Conservation (phyloP, 495 filamentous ascomycete genomes). For the Penicillium verhagenii region DNA sequence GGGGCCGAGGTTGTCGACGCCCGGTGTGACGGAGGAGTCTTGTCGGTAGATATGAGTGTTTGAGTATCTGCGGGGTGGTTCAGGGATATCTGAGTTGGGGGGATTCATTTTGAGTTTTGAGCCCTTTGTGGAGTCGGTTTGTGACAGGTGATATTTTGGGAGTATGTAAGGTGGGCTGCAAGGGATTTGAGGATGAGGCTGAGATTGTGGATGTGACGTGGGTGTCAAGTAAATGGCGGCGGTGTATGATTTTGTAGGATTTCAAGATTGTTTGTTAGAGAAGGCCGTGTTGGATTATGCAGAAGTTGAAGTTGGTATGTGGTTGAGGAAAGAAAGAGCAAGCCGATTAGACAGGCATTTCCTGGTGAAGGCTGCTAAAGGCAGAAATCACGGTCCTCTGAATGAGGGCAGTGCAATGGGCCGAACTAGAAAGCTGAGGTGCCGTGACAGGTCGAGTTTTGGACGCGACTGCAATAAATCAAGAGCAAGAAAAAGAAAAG, state of each 20-base stretch:
- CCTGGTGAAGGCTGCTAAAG: background rate
- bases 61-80: slow-evolving; percentile 15
- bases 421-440: slow-evolving; percentile 11
- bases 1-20: slow-evolving; percentile 72
- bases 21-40: slow-evolving; percentile 64
- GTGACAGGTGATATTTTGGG: background rate
- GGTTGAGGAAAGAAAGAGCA: background rate
- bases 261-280: too few species aligned
- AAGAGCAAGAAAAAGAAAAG: too few species aligned
- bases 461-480: too few species aligned
- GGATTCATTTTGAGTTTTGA: background rate
- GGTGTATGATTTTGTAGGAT: too few species aligned
- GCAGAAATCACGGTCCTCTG: background rate
- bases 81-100: slow-evolving; percentile 10
- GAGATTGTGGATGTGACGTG: background rate
- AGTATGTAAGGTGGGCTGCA: background rate
- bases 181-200: background rate
- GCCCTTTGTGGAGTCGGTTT: background rate
- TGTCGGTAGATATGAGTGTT: slow-evolving; percentile 20
- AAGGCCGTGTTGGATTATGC: background rate
- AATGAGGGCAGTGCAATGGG: slow-evolving; percentile 1
- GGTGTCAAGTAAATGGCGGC: background rate
- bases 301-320: background rate
- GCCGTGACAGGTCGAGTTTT: slow-evolving; percentile 6
- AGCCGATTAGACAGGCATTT: background rate